phyloP scores from a whole-genome alignment of 2,329 filamentous ascomycete genomes.

The Aspergillus pseudotamarii region DNA sequence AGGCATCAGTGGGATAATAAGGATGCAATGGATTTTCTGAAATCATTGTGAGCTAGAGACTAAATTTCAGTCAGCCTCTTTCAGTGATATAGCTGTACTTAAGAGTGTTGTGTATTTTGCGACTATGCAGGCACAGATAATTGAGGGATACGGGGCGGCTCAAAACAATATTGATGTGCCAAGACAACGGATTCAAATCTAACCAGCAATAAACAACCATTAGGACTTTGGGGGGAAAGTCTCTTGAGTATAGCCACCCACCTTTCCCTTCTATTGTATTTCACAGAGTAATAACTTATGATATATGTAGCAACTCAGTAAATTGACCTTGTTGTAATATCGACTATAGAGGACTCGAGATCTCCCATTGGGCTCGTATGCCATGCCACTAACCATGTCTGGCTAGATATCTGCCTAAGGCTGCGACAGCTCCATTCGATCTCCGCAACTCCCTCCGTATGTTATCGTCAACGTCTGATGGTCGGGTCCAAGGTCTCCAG shows the following conservation, averaged over 20 bases:
- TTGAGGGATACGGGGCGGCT: not conserved
- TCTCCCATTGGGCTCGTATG: constrained; percentile 4
- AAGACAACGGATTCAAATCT: not conserved
- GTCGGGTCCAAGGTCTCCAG: constrained; percentile 8
- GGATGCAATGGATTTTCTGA: constrained; percentile 54
- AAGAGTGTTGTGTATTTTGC: not conserved
- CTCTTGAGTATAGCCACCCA: not conserved
- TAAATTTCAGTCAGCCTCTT: not conserved
- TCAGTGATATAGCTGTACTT: not conserved
- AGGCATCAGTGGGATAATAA: constrained; percentile 69
- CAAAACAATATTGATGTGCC: not conserved
- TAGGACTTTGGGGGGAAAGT: no score
- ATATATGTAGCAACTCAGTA: not conserved
- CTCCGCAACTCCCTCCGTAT: constrained; percentile 9
- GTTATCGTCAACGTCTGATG: constrained; percentile 4
- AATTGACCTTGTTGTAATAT: not conserved
- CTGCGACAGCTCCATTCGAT: constrained; percentile 6
- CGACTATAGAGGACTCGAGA: no score
- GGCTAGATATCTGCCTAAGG: constrained; percentile 18
- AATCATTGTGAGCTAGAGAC: constrained; percentile 7
- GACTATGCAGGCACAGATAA: not conserved
- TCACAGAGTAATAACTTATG: not conserved
- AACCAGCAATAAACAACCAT: not conserved
- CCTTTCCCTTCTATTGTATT: not conserved
- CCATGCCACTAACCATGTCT: constrained; percentile 10